Evolutionary conservation across 164 flowering plant genomes (phyloP), one percentile per base, ranked within the genome.

Genomic region (Cinnamomum chago): DNA sequence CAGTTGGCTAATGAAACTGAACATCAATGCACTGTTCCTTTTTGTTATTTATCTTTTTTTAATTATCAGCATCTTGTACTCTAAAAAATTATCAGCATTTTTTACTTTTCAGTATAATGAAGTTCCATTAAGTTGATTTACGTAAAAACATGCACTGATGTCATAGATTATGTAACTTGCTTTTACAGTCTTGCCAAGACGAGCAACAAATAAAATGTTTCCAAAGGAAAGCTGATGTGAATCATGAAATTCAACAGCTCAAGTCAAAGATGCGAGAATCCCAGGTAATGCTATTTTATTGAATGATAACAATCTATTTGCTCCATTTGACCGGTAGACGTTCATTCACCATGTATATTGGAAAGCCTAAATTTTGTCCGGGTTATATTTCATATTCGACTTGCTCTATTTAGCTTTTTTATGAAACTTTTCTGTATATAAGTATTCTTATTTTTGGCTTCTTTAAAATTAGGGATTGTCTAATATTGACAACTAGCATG

Each of bases 241-340:
- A 87, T 81, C 95, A 96, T 84, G 97, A 96, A 85, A 96, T 96
- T 85, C 99, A 96, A 82, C 95, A 89, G 74, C 86, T 93, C 60
- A 96, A 92, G 79, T 77, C 92, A 5, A 93, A 92, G 84, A 93
- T 93, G 95, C 94, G 98, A 30, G 98, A 96, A 58, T 96, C 99
- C 58, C 98, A 96, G 98, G 99, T 96, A 85, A 68, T 67, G 30
- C 20, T 40, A 6, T 52, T 67, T 20, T 67, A 1, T 7, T 70
- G 27, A 24, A 40, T 70, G 50, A 24, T 75, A 10, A 11, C 9
- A 0, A n/a, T 35, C n/a, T 10, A 13, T 27, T 51, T 66, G 64
- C 28, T 24, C 25, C 40, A 65, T 73, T 35, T 66, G 17, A 35
- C 47, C 2, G 47, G 47, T 35, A 35, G 47, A 35, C 47, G 47